Conservation (phyloP, 2,329 filamentous ascomycete species). For the Macrophomina phaseolina region DNA sequence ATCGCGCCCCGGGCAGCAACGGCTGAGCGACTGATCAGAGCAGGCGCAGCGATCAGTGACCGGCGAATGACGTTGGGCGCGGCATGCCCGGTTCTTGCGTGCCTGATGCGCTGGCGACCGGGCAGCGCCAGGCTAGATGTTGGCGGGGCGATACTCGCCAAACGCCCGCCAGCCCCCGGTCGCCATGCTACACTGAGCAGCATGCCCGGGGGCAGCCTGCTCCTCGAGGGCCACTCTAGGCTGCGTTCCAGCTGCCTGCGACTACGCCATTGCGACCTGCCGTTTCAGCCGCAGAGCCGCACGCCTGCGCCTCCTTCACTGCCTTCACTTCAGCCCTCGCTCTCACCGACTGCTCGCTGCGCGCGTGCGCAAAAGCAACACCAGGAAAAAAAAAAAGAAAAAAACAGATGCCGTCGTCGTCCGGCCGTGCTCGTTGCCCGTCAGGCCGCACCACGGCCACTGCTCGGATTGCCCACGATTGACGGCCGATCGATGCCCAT, state of each 20-base stretch:
- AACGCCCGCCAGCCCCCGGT: neutral
- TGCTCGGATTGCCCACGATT: constrained; percentile 19
- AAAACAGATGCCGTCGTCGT: neutral
- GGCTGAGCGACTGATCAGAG: constrained; percentile 25
- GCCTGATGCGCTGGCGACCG: constrained; percentile 15
- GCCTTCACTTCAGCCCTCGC: neutral
- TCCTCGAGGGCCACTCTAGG: neutral
- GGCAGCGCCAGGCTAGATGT: constrained; percentile 4
- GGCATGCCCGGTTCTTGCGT: constrained; percentile 16
- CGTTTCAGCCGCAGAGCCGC: constrained; percentile 25
- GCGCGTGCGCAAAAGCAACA: neutral
- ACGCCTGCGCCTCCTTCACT: neutral
- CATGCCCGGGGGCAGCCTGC: neutral
- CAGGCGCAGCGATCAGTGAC: constrained; percentile 24
- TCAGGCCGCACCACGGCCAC: constrained; percentile 15
- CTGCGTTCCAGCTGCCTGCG: constrained; percentile 15
- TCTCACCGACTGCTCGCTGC: neutral
- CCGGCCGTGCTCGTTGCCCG: constrained; percentile 1
- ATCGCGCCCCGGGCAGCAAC: constrained; percentile 22
- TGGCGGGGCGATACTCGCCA: constrained; percentile 10
- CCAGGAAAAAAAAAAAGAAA: neutral
- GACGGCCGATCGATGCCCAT: constrained; percentile 22
- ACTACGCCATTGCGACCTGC: constrained; percentile 11
- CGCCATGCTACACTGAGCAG: too few species aligned
- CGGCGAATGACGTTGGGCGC: constrained; percentile 24